These are phyloP conservation scores for Berkeleyomyces rouxiae DNA, from an alignment of 2,329 filamentous ascomycete genomes.

Conservation along the genomic window DNA sequence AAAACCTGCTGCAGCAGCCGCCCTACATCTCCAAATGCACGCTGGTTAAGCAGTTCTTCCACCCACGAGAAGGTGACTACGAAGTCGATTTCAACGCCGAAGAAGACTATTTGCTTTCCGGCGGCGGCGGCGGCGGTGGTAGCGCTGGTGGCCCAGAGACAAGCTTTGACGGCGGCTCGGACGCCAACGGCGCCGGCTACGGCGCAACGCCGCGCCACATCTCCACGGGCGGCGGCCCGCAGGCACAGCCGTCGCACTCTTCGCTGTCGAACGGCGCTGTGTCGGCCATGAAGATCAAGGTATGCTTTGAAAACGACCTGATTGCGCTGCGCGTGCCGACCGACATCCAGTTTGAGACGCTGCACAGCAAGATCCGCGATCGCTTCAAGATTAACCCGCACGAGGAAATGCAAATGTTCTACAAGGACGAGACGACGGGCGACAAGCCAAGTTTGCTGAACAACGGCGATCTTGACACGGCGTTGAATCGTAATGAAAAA, in stretches of 20 bases:
- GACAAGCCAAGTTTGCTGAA: conserved; percentile 59
- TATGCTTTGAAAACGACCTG: conserved; percentile 81
- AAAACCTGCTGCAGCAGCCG: conserved; percentile 71
- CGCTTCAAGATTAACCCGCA: conserved; percentile 55
- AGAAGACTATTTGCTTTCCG: conserved; percentile 59
- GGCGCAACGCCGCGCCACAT: conserved; percentile 30
- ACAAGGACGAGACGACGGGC: conserved; percentile 68
- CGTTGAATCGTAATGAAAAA: conserved; percentile 73
- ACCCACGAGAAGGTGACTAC: conserved; percentile 77
- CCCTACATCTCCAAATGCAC: conserved; percentile 69
- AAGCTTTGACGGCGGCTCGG: background rate
- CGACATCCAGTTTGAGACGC: conserved; percentile 59
- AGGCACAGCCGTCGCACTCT: conserved; percentile 31
- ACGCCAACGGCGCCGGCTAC: conserved; percentile 39
- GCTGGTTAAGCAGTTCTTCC: conserved; percentile 80
- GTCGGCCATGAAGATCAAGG: conserved; percentile 74
- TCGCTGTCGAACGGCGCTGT: conserved; percentile 23
- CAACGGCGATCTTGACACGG: conserved; percentile 65
- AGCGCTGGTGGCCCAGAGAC: background rate
- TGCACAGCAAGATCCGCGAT: conserved; percentile 73
- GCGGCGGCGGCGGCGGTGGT: conserved; percentile 36
- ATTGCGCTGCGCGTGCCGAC: conserved; percentile 79
- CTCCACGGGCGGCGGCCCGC: conserved; percentile 22
- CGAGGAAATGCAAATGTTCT: conserved; percentile 63
- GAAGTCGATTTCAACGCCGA: conserved; percentile 74